These are phyloP conservation scores for Malus orientalis DNA, from an alignment of 306 rosid species.

Conservation along the genomic window DNA sequence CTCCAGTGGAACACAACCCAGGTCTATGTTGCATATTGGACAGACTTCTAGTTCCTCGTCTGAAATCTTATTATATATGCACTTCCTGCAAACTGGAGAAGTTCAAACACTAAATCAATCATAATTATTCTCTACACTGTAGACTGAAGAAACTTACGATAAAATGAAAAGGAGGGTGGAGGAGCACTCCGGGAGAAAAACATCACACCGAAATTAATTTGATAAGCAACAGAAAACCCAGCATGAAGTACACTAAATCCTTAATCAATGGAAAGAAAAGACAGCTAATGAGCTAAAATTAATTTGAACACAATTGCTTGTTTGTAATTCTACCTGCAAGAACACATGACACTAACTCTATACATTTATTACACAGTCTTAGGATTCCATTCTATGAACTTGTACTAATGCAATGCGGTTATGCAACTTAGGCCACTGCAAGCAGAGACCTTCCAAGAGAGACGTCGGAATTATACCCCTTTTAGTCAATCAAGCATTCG, in stretches of 20 bases:
- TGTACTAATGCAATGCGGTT: background rate
- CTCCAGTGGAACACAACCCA: constrained; percentile 54
- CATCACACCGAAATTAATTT: background rate
- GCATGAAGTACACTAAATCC: constrained; percentile 1
- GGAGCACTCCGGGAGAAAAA: background rate
- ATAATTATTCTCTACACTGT: background rate
- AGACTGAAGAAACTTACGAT: background rate
- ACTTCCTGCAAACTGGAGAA: constrained; percentile 84
- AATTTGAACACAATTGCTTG: background rate
- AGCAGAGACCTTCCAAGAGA: background rate
- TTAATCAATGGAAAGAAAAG: background rate
- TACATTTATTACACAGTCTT: background rate
- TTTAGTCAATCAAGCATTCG: constrained; percentile 26
- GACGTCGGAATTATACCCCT: background rate
- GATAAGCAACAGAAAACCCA: background rate
- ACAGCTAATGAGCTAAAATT: background rate
- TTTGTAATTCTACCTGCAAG: background rate
- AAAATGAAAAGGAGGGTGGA: background rate
- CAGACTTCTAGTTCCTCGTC: constrained; percentile 59
- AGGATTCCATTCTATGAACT: background rate
- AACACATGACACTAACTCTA: background rate
- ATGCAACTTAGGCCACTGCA: background rate
- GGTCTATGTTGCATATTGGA: constrained; percentile 60
- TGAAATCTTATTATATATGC: constrained; percentile 51
- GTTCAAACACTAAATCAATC: constrained; percentile 4